A percentile compares a stretch with the other conserved stretches of the same genome.
phyloP scores from a whole-genome alignment of 148 eudicot species.

The Bassia scoparia region DNA sequence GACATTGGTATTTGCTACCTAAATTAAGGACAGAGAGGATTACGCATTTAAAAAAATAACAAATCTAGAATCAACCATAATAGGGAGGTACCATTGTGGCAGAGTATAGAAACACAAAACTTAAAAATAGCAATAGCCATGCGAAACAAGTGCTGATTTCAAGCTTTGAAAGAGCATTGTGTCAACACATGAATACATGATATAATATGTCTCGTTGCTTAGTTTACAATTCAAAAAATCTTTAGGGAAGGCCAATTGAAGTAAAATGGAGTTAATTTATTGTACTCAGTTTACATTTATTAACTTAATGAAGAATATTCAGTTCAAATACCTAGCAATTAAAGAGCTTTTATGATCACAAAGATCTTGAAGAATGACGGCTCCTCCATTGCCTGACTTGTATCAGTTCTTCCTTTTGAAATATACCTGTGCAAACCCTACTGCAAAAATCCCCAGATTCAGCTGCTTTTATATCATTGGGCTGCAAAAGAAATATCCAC shows the following conservation, averaged over 20 bases:
- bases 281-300: not conserved
- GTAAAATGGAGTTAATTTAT: not conserved
- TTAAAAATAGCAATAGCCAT: not conserved
- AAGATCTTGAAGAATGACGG: conserved; percentile 22
- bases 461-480: conserved; percentile 19
- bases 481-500: conserved; percentile 11
- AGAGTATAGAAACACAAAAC: not conserved
- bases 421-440: conserved; percentile 26
- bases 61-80: no score
- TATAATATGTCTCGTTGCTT: not conserved
- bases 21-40: no score
- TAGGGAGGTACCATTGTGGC: not conserved
- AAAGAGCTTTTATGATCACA: conserved; percentile 9
- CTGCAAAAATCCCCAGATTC: conserved; percentile 20
- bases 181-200: not conserved
- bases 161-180: not conserved
- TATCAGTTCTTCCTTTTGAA: conserved; percentile 22
- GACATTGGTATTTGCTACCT: no score
- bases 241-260: not conserved
- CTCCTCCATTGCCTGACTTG: conserved; percentile 22
- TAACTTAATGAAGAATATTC: not conserved
- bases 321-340: conserved; percentile 14
- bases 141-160: not conserved
- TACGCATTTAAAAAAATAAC: no score
- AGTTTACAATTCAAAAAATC: no score